Conservation (phyloP, 1,139 yeast genomes). For the Zygosaccharomyces sapae region DNA sequence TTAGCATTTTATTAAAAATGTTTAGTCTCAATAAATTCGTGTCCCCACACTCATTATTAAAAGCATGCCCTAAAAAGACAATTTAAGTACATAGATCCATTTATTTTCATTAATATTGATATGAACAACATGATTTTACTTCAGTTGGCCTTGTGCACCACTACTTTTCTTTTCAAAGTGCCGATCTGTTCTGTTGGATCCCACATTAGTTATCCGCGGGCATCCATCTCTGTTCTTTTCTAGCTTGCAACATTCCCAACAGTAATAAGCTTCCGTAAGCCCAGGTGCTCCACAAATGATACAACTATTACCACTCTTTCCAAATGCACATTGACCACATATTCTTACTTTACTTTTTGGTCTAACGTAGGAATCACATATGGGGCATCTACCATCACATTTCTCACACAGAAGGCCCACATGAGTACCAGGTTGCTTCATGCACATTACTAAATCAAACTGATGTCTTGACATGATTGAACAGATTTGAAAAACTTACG, state of each 20-base stretch:
- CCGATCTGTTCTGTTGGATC: constrained; percentile 67
- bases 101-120: not conserved
- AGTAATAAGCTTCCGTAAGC: constrained; percentile 69
- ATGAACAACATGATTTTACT: not conserved
- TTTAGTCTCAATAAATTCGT: no score
- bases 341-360: constrained; percentile 68
- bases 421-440: constrained; percentile 77
- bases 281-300: constrained; percentile 65
- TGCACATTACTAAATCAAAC: constrained; percentile 77
- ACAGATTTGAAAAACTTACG: no score
- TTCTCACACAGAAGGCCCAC: constrained; percentile 71
- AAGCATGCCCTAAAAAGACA: not conserved
- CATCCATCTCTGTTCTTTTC: constrained; percentile 93
- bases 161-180: constrained; percentile 49
- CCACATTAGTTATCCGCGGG: constrained; percentile 77
- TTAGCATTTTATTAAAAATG: constrained; percentile 2
- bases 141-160: constrained; percentile 5
- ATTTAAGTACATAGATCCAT: constrained; percentile 3
- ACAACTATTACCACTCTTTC: constrained; percentile 61
- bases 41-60: no score
- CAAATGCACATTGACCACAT: constrained; percentile 83
- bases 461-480: constrained; percentile 80
- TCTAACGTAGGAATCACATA: constrained; percentile 82
- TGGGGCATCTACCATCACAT: constrained; percentile 91
- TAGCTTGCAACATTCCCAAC: constrained; percentile 75